These are phyloP conservation scores for Lasiosphaeris hirsuta DNA, from an alignment of 495 filamentous ascomycete genomes.

Conservation along the genomic window DNA sequence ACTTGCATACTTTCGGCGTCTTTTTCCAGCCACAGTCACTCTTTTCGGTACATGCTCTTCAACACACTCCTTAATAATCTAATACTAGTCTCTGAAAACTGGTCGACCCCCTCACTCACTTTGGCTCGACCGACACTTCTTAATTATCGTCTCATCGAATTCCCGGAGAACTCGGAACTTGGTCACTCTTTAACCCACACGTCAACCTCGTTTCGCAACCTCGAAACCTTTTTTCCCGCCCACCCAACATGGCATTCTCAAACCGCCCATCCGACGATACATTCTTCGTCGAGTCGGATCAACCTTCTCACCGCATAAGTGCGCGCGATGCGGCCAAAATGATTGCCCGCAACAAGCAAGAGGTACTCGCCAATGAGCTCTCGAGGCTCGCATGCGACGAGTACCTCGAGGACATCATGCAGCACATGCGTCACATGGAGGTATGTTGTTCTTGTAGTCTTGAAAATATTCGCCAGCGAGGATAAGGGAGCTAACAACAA, in stretches of 20 bases:
- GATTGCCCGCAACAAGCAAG: slow-evolving; percentile 71
- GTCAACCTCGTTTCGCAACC: slow-evolving; percentile 18
- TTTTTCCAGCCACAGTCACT: slow-evolving; percentile 49
- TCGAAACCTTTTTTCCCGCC: slow-evolving; percentile 12
- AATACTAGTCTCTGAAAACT: slow-evolving; percentile 43
- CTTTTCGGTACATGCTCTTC: slow-evolving; percentile 44
- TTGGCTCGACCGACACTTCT: slow-evolving; percentile 36
- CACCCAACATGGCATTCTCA: slow-evolving; percentile 69
- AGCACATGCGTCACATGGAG: slow-evolving; percentile 97
- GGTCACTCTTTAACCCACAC: slow-evolving; percentile 37
- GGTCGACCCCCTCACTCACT: slow-evolving; percentile 42
- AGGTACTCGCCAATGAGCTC: slow-evolving; percentile 80
- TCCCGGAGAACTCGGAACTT: slow-evolving; percentile 52
- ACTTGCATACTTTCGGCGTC: slow-evolving; percentile 28
- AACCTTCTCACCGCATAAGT: slow-evolving; percentile 50
- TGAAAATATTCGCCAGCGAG: not conserved
- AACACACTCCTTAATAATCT: slow-evolving; percentile 54
- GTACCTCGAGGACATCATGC: slow-evolving; percentile 87
- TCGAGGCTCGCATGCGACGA: slow-evolving; percentile 78
- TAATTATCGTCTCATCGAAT: slow-evolving; percentile 27
- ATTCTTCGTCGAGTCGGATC: slow-evolving; percentile 85
- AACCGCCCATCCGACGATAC: slow-evolving; percentile 51
- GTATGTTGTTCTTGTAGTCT: slow-evolving; percentile 43
- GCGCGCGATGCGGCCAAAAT: slow-evolving; percentile 70
- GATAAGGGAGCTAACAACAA: slow-evolving; percentile 9